These are phyloP conservation scores for Aspergillus sp. DNA, from an alignment of 2,329 filamentous ascomycete species.

Conservation along the genomic window DNA sequence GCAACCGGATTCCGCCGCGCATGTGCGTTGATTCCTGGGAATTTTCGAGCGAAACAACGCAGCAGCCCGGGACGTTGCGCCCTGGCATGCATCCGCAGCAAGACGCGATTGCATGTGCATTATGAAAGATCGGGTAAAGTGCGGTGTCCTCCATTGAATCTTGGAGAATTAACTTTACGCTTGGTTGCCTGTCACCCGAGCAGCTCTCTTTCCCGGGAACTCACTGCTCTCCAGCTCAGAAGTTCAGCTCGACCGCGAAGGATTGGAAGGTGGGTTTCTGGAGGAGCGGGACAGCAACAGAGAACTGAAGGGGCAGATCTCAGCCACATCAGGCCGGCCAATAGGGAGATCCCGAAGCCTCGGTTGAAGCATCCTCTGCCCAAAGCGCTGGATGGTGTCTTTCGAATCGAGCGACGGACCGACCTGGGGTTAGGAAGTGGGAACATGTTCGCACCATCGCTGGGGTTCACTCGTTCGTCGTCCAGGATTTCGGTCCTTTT, in stretches of 20 bases:
- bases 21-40: conserved; percentile 13
- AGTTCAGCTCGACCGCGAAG: conserved; percentile 11
- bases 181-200: background rate
- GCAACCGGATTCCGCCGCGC: background rate
- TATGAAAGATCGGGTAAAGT: background rate
- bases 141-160: background rate
- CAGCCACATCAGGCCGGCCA: conserved; percentile 10
- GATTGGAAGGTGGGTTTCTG: background rate
- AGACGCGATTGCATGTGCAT: conserved; percentile 2
- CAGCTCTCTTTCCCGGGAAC: background rate
- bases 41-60: background rate
- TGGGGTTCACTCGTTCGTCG: background rate
- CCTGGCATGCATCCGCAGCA: background rate
- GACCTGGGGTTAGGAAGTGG: conserved; percentile 1
- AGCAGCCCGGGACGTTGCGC: background rate
- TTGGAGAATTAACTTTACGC: background rate
- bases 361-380: conserved; percentile 3
- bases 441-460: conserved; percentile 15
- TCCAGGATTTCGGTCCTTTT: background rate
- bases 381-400: conserved; percentile 5
- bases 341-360: conserved; percentile 1
- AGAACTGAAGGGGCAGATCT: background rate
- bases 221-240: background rate
- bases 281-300: background rate
- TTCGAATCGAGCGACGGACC: background rate